These are phyloP conservation scores for Epichloe uncinata DNA, from an alignment of 2,329 filamentous ascomycete species.

Conservation along the genomic window DNA sequence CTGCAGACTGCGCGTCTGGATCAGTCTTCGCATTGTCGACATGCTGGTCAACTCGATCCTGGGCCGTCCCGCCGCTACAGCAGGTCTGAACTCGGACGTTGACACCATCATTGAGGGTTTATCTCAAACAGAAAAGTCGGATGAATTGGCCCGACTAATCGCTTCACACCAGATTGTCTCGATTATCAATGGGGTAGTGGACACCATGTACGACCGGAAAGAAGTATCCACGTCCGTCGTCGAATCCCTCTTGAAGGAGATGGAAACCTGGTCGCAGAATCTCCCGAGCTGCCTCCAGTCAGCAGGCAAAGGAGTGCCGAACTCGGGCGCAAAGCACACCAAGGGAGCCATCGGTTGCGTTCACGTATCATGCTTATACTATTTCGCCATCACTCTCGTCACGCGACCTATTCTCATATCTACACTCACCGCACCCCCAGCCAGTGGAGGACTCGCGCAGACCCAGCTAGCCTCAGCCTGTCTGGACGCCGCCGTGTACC, in stretches of 20 bases:
- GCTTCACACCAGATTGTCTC: slow-evolving; percentile 28
- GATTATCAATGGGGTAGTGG: slow-evolving; percentile 31
- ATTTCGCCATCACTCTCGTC: slow-evolving; percentile 43
- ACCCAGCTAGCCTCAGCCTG: slow-evolving; percentile 36
- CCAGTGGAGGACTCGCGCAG: slow-evolving; percentile 14
- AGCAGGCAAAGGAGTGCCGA: slow-evolving; percentile 6
- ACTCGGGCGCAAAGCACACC: slow-evolving; percentile 2
- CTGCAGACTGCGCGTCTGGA: slow-evolving; percentile 21
- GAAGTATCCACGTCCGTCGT: slow-evolving; percentile 18
- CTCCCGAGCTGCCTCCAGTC: slow-evolving; percentile 24
- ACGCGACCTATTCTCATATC: slow-evolving; percentile 43
- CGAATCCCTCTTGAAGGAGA: slow-evolving; percentile 26
- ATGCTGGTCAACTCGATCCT: slow-evolving; percentile 25
- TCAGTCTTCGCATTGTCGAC: slow-evolving; percentile 25
- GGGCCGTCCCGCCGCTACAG: slow-evolving; percentile 23
- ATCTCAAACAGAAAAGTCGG: slow-evolving; percentile 5
- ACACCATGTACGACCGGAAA: slow-evolving; percentile 27
- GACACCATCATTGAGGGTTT: slow-evolving; percentile 12
- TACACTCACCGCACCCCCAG: slow-evolving; percentile 27
- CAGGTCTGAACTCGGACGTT: slow-evolving; percentile 16
- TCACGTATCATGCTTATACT: slow-evolving; percentile 44
- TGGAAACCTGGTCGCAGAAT: slow-evolving; percentile 31
- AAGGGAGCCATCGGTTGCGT: slow-evolving; percentile 33
- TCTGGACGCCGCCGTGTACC: slow-evolving; percentile 39
- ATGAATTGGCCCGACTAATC: slow-evolving; percentile 17